Evolutionary conservation across 805 yeast species (phyloP), one percentile per base, ranked within the genome.

Genomic region (Debaryomyces castellii): DNA sequence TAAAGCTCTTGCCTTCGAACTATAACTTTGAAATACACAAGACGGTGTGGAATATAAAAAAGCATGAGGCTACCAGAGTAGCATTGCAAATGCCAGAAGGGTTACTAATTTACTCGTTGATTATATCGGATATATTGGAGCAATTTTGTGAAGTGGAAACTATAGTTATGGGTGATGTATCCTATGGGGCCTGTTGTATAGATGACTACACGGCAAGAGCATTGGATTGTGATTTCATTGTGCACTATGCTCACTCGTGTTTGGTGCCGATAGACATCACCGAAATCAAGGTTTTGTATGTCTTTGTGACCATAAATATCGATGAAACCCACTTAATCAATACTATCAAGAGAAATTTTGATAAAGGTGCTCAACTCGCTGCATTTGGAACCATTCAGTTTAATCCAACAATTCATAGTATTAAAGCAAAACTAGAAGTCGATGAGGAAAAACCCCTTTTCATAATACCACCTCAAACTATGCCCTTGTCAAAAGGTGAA

Each of bases 1-100:
- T 90, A 24, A 77, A 77, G 50, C 70, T 92, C 3, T 70, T 94
- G 4, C 99, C 99, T 2, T 77, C 88, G 1, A 94, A 94, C 63
- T 94, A 94, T 66, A 92, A 91, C 67, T 94, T 94, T 66, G 99
- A 94, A 64, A 84, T 94, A 47, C 97, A 90, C 64, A 94, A 94
- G 62, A 91, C 97, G 0, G 84, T 94, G 3, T 92, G 97, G 96
- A 92, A 92, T 59, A 85, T 94, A 32, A 76, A 79, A 37, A 89
- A 89, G 59, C 73, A 78, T 49, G 68, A 69, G 12, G 92, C 96
- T 12, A 86, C 78, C 52, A 73, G 96, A 49, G 96, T 95, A 4
- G 96, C 97, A 1, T 67, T 94, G 21, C 99, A 94, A 59, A 88
- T 94, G 96, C 99, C 99, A 1, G 99, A 94, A 66, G 99, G 99